These are phyloP conservation scores for Crithidia acanthocephali DNA, from an alignment of 208 protist genomes.

Conservation along the genomic window DNA sequence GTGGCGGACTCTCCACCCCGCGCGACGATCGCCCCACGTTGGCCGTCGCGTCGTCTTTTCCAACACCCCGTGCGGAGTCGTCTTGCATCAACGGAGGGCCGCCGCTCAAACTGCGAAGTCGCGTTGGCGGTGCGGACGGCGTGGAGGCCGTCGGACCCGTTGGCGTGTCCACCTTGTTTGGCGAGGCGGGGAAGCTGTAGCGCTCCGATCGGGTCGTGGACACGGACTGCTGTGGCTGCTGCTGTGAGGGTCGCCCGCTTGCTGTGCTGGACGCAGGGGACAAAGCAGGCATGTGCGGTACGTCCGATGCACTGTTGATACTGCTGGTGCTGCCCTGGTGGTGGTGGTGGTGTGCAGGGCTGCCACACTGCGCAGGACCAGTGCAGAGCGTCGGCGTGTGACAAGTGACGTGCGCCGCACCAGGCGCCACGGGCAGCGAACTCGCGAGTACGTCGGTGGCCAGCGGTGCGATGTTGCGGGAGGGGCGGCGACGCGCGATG, in stretches of 20 bases:
- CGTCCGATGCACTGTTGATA: not conserved
- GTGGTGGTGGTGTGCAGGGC: not conserved
- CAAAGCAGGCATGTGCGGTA: conserved; percentile 20
- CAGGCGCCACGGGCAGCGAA: conserved; percentile 4
- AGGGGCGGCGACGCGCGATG: not conserved
- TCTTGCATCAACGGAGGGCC: not conserved
- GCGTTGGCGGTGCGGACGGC: not conserved
- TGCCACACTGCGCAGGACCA: not conserved
- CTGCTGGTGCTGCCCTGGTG: not conserved
- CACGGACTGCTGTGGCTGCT: not conserved
- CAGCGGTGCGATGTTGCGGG: conserved; percentile 10
- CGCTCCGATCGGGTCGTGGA: not conserved
- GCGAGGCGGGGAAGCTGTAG: not conserved
- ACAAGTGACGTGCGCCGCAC: not conserved
- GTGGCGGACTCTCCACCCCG: not conserved
- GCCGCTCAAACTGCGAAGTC: not conserved
- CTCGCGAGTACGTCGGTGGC: conserved; percentile 4
- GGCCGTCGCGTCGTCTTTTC: no score
- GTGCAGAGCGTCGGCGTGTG: not conserved
- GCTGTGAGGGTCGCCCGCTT: conserved; percentile 9
- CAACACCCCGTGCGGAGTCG: no score
- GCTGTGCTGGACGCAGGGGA: conserved; percentile 7
- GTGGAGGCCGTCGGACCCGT: not conserved
- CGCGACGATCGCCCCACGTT: not conserved
- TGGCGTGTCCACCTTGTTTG: not conserved